Percentiles rank a stretch among this genome's conserved stretches.
Conservation (phyloP, 2,329 filamentous ascomycete genomes). For the Xylariaceae sp. region DNA sequence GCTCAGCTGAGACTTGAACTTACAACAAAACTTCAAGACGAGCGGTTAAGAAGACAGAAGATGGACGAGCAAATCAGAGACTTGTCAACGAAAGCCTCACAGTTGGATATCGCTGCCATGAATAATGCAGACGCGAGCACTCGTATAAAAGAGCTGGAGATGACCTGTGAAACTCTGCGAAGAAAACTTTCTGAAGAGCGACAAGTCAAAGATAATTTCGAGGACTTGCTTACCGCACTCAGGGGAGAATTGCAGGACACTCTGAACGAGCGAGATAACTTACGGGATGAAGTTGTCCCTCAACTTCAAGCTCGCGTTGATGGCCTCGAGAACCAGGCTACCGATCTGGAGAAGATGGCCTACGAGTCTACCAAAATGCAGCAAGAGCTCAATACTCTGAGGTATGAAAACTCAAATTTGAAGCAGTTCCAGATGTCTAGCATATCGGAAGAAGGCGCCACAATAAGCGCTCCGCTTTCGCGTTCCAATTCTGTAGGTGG, state of each 20-base stretch:
- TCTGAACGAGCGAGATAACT: conserved; percentile 83
- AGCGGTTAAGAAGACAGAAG: conserved; percentile 66
- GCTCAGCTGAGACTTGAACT: conserved; percentile 80
- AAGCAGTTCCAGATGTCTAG: conserved; percentile 33
- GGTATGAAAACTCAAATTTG: conserved; percentile 58
- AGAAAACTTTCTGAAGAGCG: conserved; percentile 80
- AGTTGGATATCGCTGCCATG: conserved; percentile 50
- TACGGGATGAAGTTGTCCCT: conserved; percentile 82
- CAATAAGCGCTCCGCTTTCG: conserved; percentile 36
- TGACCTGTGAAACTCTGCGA: conserved; percentile 72
- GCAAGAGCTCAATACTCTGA: conserved; percentile 72
- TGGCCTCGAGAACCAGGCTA: conserved; percentile 68
- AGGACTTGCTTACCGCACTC: conserved; percentile 81
- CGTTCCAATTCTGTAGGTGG: conserved; percentile 38
- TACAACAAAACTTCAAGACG: conserved; percentile 80
- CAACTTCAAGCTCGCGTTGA: conserved; percentile 70
- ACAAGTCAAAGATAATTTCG: conserved; percentile 84
- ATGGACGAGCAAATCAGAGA: conserved; percentile 81
- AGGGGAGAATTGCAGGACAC: conserved; percentile 75
- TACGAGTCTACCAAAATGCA: conserved; percentile 83
- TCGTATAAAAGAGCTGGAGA: conserved; percentile 72
- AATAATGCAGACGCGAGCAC: conserved; percentile 51
- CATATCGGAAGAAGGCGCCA: conserved; percentile 32
- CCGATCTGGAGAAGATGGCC: conserved; percentile 64
- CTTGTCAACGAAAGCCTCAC: conserved; percentile 71